These are phyloP conservation scores for Arachnopeziza araneosa DNA, from an alignment of 2,329 filamentous ascomycete species.

Conservation along the genomic window DNA sequence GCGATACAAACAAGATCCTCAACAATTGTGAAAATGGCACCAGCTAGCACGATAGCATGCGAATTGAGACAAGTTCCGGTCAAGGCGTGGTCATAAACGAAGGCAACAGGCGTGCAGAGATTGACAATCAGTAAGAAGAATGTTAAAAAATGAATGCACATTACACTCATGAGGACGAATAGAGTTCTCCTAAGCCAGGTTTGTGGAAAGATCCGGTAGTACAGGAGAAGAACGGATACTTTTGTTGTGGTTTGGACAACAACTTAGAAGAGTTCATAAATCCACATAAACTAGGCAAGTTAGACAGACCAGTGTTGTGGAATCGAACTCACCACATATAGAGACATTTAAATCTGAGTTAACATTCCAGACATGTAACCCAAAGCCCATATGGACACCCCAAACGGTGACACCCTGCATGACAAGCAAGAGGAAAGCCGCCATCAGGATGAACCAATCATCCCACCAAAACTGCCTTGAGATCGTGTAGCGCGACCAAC, in stretches of 20 bases:
- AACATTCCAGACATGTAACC: neutral
- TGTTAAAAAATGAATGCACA: neutral
- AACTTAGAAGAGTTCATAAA: neutral
- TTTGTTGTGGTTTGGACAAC: neutral
- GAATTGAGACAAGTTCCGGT: neutral
- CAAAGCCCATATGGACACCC: neutral
- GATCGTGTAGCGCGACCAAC: neutral
- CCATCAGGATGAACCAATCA: neutral
- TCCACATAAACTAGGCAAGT: neutral
- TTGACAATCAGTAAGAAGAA: neutral
- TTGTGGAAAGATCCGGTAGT: slow-evolving; percentile 1
- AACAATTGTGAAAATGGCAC: neutral
- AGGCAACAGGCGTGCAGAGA: neutral
- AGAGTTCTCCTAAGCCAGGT: neutral
- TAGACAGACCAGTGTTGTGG: neutral
- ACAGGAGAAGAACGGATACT: neutral
- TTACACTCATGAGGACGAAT: neutral
- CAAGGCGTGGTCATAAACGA: neutral
- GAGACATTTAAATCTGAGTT: neutral
- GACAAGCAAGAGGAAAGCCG: neutral
- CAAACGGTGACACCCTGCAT: neutral
- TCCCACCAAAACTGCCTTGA: slow-evolving; percentile 1
- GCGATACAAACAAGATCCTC: slow-evolving; percentile 1
- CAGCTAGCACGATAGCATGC: neutral
- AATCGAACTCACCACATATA: neutral